Conservation (phyloP, 495 filamentous ascomycete species). For the Neurospora hispaniola region DNA sequence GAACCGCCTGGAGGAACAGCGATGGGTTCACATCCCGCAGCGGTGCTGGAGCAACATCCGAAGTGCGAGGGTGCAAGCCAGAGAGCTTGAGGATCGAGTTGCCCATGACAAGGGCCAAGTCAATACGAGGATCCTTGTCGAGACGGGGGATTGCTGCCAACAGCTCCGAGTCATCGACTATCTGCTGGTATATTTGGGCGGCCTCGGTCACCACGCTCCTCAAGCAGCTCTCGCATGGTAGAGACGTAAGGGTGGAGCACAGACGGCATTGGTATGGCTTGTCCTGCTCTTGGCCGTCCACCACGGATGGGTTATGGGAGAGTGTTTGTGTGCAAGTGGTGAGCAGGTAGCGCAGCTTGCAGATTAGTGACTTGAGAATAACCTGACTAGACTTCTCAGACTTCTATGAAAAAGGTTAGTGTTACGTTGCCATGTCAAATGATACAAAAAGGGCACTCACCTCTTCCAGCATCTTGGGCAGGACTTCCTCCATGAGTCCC, state of each 20-base stretch:
- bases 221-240: conserved; percentile 24
- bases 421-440: neutral
- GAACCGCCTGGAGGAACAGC: conserved; percentile 33
- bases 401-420: conserved; percentile 6
- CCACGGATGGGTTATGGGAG: conserved; percentile 12
- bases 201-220: conserved; percentile 20
- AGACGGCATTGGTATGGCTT: conserved; percentile 20
- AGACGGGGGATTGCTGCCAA: conserved; percentile 15
- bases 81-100: conserved; percentile 38
- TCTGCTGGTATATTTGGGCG: conserved; percentile 18
- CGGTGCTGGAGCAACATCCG: conserved; percentile 12
- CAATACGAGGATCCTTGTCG: conserved; percentile 32
- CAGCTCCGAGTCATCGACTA: conserved; percentile 17
- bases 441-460: conserved; percentile 6
- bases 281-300: conserved; percentile 12
- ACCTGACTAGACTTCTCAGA: conserved; percentile 8
- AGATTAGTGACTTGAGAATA: conserved; percentile 16
- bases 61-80: conserved; percentile 10
- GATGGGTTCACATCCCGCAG: conserved; percentile 20
- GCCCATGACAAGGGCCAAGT: conserved; percentile 32
- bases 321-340: conserved; percentile 23
- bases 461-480: conserved; percentile 18
- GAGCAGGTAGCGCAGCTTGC: conserved; percentile 23
- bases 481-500: conserved; percentile 14
- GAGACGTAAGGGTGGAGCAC: conserved; percentile 12